phyloP scores from a whole-genome alignment of 352 stramenopile genomes.

The Pythium apleroticum region DNA sequence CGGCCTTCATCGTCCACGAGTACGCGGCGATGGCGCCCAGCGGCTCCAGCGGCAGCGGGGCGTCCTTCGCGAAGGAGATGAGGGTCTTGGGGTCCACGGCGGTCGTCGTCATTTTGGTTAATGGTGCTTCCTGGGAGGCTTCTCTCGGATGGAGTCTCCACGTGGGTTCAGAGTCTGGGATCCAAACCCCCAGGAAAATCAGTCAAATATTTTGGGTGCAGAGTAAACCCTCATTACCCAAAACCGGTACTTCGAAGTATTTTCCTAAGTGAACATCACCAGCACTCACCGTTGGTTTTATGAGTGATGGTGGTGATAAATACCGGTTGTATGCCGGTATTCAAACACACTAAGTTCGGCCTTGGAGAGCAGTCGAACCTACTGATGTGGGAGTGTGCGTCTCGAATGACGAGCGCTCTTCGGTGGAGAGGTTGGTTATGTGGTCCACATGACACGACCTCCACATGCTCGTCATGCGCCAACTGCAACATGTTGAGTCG shows the following conservation, averaged over 20 bases:
- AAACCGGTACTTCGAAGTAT: no score
- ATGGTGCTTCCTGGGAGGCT: neutral
- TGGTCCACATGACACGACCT: neutral
- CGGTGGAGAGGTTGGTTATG: neutral
- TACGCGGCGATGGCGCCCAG: slow-evolving; percentile 46
- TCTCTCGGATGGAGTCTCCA: no score
- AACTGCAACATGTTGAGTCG: neutral
- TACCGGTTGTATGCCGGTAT: neutral
- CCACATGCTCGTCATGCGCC: neutral
- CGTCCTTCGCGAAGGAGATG: slow-evolving; percentile 14
- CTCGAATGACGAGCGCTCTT: neutral
- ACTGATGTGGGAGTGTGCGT: neutral
- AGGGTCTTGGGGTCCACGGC: slow-evolving; percentile 13
- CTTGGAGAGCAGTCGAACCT: neutral
- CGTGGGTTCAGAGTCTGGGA: no score
- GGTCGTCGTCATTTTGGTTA: neutral
- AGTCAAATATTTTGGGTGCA: no score
- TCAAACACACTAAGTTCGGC: neutral
- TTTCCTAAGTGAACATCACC: no score
- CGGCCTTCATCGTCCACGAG: slow-evolving; percentile 39
- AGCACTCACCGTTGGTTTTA: no score
- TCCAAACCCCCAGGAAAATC: no score
- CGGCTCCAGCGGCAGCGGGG: slow-evolving; percentile 44
- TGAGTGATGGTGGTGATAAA: no score
- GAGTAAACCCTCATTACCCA: no score